Evolutionary conservation across 2,329 filamentous ascomycete species (phyloP), one percentile per base, ranked within the genome.

Genomic region (Colletotrichum orchidophilum): DNA sequence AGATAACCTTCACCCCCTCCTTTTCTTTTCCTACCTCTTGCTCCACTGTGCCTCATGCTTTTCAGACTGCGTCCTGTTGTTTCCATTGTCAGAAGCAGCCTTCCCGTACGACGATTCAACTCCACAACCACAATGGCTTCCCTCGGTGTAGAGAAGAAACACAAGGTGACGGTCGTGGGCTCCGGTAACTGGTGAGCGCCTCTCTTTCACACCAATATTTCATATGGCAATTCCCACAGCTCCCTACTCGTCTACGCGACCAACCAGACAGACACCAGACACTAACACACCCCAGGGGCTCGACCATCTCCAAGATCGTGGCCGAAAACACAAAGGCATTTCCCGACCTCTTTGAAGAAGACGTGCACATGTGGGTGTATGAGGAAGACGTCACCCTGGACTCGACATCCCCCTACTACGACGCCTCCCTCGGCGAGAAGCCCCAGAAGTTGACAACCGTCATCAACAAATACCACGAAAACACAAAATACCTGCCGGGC

Each of bases 311-410:
- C 80, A 99, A 99, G 85, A 97, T 99, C 73, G 90, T 98, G 63
- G 95, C 95, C 76, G 96, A 99, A 83, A 99, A 97, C 84, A 93
- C 94, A 46, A 90, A 88, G 73, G 91, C 88, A 74, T 87, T 97
- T 83, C 87, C 91, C 11, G 88, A 94, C 33, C 80, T 98, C 54
- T 99, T 98, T 80, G 94, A 98, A 78, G 86, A 92, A 80, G 87
- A 94, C 73, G 95, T 99, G 63, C 94, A 97, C 83, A 98, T 99
- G 96, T 99, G 96, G 96, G 97, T 99, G 78, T 98, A 91, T 80
- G 96, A 99, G 83, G 96, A 99, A 82, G 90, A 97, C 27, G 91
- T 97, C 74, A 88, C 89, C 65, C 86, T 97, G 52, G 84, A 93
- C 13, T 87, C 92, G 77, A 87, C 88, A 74, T 96, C 93, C 59